These are phyloP conservation scores for Ceratobasidium sp. DNA, from an alignment of 1,284 basidiomycete genomes.

Conservation along the genomic window DNA sequence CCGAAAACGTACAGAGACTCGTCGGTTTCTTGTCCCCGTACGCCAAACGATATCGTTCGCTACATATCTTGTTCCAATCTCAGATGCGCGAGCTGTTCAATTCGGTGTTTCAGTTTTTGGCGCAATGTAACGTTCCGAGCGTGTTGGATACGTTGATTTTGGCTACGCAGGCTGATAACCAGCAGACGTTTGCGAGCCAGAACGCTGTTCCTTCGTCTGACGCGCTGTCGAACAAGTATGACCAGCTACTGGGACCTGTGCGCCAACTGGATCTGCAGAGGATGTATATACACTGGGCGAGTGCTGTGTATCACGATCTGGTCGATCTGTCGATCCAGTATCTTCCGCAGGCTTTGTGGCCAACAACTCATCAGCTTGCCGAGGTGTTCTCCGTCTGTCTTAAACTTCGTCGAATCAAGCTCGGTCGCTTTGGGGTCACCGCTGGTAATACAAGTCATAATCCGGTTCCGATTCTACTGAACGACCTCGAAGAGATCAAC, in stretches of 20 bases:
- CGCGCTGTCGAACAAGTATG: not conserved
- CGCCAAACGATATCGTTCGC: not conserved
- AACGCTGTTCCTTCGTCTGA: not conserved
- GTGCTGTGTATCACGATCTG: not conserved
- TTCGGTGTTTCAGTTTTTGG: not conserved
- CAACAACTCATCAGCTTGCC: not conserved
- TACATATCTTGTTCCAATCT: not conserved
- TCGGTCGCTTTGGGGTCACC: not conserved
- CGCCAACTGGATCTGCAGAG: not conserved
- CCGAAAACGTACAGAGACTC: not conserved
- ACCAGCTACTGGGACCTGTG: not conserved
- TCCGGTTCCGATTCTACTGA: not conserved
- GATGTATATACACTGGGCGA: not conserved
- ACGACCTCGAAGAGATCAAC: conserved; percentile 13
- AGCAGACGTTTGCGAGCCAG: not conserved
- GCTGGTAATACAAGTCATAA: no score
- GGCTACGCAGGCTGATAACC: not conserved
- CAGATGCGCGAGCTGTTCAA: not conserved
- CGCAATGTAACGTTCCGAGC: not conserved
- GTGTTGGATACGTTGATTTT: not conserved
- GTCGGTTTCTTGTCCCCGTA: not conserved
- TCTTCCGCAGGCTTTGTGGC: not conserved
- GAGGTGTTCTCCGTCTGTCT: not conserved
- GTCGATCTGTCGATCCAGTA: not conserved
- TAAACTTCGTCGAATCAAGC: not conserved